phyloP scores from a whole-genome alignment of 2,329 filamentous ascomycete species.

The Albophoma yamanashiensis region DNA sequence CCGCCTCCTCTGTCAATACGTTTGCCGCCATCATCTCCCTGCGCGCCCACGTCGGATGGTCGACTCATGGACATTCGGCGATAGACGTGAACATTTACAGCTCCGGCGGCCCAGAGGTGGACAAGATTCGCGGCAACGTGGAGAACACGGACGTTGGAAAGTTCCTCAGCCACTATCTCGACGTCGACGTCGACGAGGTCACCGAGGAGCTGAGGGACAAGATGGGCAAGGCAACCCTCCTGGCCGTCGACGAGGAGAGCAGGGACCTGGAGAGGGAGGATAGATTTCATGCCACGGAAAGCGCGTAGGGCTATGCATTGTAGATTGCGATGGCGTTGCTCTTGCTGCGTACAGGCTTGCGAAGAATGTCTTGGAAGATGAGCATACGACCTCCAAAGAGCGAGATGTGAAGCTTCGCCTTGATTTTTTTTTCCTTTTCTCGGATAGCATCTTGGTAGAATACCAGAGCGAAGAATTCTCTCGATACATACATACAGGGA shows the following conservation, averaged over 20 bases:
- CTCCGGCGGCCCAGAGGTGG: slow-evolving; percentile 54
- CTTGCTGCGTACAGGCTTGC: background rate
- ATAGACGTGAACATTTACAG: slow-evolving; percentile 97
- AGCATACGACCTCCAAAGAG: background rate
- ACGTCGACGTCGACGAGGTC: slow-evolving; percentile 66
- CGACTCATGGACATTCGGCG: slow-evolving; percentile 83
- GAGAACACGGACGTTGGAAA: slow-evolving; percentile 89
- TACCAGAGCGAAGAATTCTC: background rate
- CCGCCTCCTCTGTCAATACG: slow-evolving; percentile 40
- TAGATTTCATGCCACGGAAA: background rate
- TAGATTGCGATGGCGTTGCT: background rate
- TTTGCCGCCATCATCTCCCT: slow-evolving; percentile 83
- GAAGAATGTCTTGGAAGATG: background rate
- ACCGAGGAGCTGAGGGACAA: slow-evolving; percentile 64
- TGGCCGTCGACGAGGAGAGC: background rate
- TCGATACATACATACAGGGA: background rate
- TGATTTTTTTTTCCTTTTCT: too few relatives aligned
- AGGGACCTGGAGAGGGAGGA: background rate
- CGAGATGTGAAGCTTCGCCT: background rate
- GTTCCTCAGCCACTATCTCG: slow-evolving; percentile 71
- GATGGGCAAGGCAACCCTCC: slow-evolving; percentile 12
- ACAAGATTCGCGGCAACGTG: slow-evolving; percentile 67
- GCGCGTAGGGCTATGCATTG: background rate
- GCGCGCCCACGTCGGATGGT: slow-evolving; percentile 86
- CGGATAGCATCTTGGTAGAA: background rate